These are phyloP conservation scores for Mortierella polycephala DNA, from an alignment of 371 early-diverging fungal genomes.

Conservation along the genomic window DNA sequence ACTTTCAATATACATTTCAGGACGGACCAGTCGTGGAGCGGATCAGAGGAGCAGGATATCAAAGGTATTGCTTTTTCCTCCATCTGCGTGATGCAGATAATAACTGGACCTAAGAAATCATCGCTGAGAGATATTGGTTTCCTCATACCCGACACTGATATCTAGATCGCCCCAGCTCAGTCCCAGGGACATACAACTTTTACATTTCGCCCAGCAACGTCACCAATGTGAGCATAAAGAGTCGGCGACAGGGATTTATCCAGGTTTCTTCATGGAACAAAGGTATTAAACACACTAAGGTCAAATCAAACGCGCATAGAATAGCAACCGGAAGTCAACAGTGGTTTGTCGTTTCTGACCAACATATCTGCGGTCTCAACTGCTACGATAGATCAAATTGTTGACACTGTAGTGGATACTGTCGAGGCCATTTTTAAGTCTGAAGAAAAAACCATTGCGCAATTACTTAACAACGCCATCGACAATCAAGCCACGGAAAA, in stretches of 20 bases:
- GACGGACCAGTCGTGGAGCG: slow-evolving; percentile 26
- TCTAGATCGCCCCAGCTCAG: slow-evolving; percentile 24
- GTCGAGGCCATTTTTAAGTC: slow-evolving; percentile 55
- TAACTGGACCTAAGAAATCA: neutral
- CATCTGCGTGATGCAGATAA: neutral
- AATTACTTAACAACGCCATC: slow-evolving; percentile 30
- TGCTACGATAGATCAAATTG: slow-evolving; percentile 24
- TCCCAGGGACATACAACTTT: slow-evolving; percentile 53
- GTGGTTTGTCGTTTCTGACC: neutral
- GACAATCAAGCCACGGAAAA: slow-evolving; percentile 7
- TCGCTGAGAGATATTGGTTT: neutral
- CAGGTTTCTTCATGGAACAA: slow-evolving; percentile 43
- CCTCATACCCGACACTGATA: neutral
- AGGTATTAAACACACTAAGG: slow-evolving; percentile 14
- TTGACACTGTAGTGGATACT: slow-evolving; percentile 22
- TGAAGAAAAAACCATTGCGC: slow-evolving; percentile 50
- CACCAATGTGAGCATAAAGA: slow-evolving; percentile 31
- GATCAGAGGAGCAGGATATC: slow-evolving; percentile 20
- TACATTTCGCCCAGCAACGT: slow-evolving; percentile 41
- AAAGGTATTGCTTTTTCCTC: slow-evolving; percentile 5
- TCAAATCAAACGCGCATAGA: neutral
- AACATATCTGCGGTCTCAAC: too few relatives aligned
- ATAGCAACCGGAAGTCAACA: neutral
- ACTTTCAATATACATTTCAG: neutral
- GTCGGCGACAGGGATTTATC: slow-evolving; percentile 49